A percentile compares a stretch with the other conserved stretches of the same genome.
phyloP scores from a whole-genome alignment of 2,329 filamentous ascomycete species.

The Talaromyces pinophilus region DNA sequence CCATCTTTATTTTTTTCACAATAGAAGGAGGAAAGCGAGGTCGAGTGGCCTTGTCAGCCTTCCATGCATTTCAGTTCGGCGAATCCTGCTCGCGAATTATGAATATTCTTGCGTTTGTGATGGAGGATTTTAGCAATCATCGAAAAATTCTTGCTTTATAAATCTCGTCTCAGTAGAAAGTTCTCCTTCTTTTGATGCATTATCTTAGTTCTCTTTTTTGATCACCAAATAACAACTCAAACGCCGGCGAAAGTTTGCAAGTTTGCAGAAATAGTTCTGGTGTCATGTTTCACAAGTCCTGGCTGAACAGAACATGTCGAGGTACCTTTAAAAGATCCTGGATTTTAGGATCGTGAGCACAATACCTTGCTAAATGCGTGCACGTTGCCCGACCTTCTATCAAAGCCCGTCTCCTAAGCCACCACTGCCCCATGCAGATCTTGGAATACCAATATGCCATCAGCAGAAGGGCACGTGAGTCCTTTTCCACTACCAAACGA shows the following conservation, averaged over 20 bases:
- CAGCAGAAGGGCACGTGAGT: neutral
- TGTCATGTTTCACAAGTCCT: neutral
- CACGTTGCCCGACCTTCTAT: conserved; percentile 12
- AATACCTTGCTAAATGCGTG: neutral
- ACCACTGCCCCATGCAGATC: conserved; percentile 11
- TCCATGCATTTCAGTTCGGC: too few relatives aligned
- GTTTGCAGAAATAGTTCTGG: neutral
- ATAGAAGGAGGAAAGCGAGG: too few relatives aligned
- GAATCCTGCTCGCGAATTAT: too few relatives aligned
- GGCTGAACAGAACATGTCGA: neutral
- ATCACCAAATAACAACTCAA: neutral
- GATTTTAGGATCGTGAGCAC: neutral
- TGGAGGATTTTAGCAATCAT: too few relatives aligned
- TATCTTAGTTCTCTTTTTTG: too few relatives aligned
- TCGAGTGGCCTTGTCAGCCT: too few relatives aligned
- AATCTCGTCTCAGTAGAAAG: too few relatives aligned
- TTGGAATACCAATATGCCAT: conserved; percentile 12
- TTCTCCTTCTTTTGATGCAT: too few relatives aligned
- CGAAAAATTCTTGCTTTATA: too few relatives aligned
- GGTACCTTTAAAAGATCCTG: conserved; percentile 7
- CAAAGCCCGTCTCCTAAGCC: conserved; percentile 9
- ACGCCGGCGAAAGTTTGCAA: neutral
- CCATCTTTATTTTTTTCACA: too few relatives aligned
- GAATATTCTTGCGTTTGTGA: too few relatives aligned
- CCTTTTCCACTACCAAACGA: conserved; percentile 1